These are phyloP conservation scores for Alternaria alternata DNA, from an alignment of 2,329 filamentous ascomycete species.

Conservation along the genomic window DNA sequence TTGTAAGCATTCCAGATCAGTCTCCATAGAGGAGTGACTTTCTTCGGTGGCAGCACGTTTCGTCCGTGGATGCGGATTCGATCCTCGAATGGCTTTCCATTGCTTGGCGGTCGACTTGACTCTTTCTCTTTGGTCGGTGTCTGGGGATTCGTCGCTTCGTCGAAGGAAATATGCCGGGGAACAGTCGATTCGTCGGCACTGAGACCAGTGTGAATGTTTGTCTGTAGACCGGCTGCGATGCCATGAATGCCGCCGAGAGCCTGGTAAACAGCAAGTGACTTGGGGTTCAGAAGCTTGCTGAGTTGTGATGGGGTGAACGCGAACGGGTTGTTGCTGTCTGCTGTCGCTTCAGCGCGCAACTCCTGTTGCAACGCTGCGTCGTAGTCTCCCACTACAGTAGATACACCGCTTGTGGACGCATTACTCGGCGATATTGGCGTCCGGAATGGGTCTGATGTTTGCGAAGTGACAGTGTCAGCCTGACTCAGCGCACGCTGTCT, in stretches of 20 bases:
- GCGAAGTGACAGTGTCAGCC: constrained; percentile 36
- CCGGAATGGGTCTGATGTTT: constrained; percentile 35
- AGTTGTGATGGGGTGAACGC: constrained; percentile 64
- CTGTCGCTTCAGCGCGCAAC: constrained; percentile 37
- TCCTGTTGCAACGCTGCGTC: constrained; percentile 34
- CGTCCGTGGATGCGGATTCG: constrained; percentile 67
- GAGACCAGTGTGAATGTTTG: constrained; percentile 59
- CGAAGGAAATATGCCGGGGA: constrained; percentile 57
- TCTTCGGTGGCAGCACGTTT: constrained; percentile 70
- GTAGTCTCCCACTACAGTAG: constrained; percentile 43
- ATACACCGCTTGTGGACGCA: constrained; percentile 28
- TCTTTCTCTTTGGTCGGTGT: constrained; percentile 31
- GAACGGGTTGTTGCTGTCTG: constrained; percentile 57
- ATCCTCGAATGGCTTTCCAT: constrained; percentile 57
- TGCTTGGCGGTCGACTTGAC: constrained; percentile 20
- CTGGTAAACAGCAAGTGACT: constrained; percentile 58
- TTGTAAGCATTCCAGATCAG: constrained; percentile 76
- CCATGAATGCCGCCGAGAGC: constrained; percentile 64
- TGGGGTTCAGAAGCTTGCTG: constrained; percentile 62
- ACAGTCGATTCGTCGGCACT: constrained; percentile 60
- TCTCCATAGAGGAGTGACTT: constrained; percentile 66
- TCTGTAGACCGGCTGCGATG: constrained; percentile 61
- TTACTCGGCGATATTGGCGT: constrained; percentile 37
- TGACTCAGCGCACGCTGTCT: constrained; percentile 35
- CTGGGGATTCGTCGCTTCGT: constrained; percentile 58